Base-by-base conservation (phyloP, 768 basidiomycete genomes). In the Mycena indigotica region DNA sequence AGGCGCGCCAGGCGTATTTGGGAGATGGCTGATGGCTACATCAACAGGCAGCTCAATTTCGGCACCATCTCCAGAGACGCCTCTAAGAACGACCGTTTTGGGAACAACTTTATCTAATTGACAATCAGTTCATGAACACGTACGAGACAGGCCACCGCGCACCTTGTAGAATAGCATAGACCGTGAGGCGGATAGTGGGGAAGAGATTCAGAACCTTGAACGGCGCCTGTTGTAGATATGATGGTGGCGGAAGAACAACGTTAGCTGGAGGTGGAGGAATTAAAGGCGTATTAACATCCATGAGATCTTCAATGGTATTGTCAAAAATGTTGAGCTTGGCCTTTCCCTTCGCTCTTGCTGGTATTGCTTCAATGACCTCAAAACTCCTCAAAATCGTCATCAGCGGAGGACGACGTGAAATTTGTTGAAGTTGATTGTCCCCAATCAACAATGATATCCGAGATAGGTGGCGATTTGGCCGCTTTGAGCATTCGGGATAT, bases 361-460 rank as follows among this genome's bases (percentile, higher is more conserved):
- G 13, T 19, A 6, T 21, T 8, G 52, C 12, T 12, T 63, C 55
- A 10, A 64, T 51, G 19, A 64, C 50, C 52, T 64, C 63, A 26
- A 61, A n/a, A 64, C 2, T 58, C 63, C 23, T 64, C 59, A 12
- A 45, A 50, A 21, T 35, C 54, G 1, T 21, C 19, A 23, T 2
- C 3, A 3, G 3, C 28, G 29, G 10, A 4, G 24, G n/a, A 17
- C 45, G 23, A 23, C 49, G 21, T 38, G n/a, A 6, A n/a, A n/a
- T n/a, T 24, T 28, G 44, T 24, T 15, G 56, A 28, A 24, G 19
- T 6, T n/a, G 57, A 25, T 12, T 53, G 44, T 2, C 65, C 65
- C 78, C 79, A 81, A 51, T 80, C 74, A 28, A 82, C 60, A 10
- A 66, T 50, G 10, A 79, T 67, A n/a, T 71, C 64, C 49, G 71